These are phyloP conservation scores for Apocynum venetum DNA, from an alignment of 257 asterid species.

Conservation along the genomic window DNA sequence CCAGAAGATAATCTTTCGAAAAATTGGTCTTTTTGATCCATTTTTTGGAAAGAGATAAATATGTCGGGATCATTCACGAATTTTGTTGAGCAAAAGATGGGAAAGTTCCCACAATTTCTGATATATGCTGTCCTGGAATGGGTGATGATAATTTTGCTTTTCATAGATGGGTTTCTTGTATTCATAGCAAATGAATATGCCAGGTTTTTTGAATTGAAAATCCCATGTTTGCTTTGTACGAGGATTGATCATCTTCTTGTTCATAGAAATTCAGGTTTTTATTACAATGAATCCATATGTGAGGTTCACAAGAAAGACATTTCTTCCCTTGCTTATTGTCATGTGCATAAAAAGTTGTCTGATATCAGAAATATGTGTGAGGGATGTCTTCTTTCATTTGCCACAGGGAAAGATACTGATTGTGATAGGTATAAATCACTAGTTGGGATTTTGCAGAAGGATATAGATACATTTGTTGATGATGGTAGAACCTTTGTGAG, in stretches of 20 bases:
- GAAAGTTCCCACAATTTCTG: conserved; percentile 52
- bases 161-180: conserved; percentile 63
- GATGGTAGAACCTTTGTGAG: conserved; percentile 22
- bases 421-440: conserved; percentile 46
- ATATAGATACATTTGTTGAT: conserved; percentile 38
- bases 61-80: conserved; percentile 22
- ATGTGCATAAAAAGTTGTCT: conserved; percentile 63
- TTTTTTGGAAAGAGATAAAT: not conserved
- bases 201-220: conserved; percentile 47
- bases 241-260: conserved; percentile 60
- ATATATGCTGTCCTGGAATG: conserved; percentile 65
- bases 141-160: conserved; percentile 59
- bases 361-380: conserved; percentile 73
- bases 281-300: conserved; percentile 74
- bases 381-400: conserved; percentile 66
- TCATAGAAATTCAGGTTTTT: conserved; percentile 43
- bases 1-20: not conserved
- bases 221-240: conserved; percentile 83
- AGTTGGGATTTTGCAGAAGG: conserved; percentile 65
- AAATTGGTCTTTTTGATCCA: not conserved
- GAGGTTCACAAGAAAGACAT: conserved; percentile 76
- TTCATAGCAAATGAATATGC: conserved; percentile 67
- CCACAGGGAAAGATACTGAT: conserved; percentile 52
- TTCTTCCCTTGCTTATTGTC: conserved; percentile 83
- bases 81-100: conserved; percentile 54